Base-by-base conservation (phyloP, 1,284 basidiomycete genomes). In the Cryptococcus floricola region DNA sequence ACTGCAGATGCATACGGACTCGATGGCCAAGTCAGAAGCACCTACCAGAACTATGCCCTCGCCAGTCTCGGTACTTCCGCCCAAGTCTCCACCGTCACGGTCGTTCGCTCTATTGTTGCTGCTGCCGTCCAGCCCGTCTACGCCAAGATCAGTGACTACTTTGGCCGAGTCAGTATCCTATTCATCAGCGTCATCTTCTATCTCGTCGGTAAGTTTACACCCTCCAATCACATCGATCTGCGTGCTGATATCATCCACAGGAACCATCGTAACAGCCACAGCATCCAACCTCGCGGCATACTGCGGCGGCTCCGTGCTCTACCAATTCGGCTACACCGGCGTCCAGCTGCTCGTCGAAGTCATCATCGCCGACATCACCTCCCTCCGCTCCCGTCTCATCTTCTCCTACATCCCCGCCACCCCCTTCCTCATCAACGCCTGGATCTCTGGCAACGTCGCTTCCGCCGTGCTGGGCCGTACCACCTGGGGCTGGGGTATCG, bases 331-430 rank as follows among this genome's bases (percentile, higher is more conserved):
- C 16, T 68, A 62, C 52, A 65, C 64, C n/a, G 66, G 60, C 47
- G 37, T 60, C 13, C 61, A 63, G 50, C 54, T 72, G 42, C 59
- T 68, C 48, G 63, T 78, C 41, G 77, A 78, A 58, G 66, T 80
- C 49, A 57, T 80, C 52, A 75, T 80, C 47, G 78, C 72, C 49
- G 79, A 80, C 62, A 62, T 69, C 19, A 76, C 78, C 0, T 71
- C 70, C 4, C 68, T 79, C 9, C 70, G 76, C 50, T 71, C 70
- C 50, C 76, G 79, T 51, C 63, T 80, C 6, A 67, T 80, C 59
- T 74, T 76, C 61, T 75, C 74, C 3, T 79, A 70, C 66, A 68
- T 79, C 47, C 77, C 78, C 4, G 76, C 78, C 0, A 47, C 68
- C 43, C 79, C 78, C 0, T 78, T 74, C 68, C 44, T 77, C 44